Base-by-base conservation (phyloP, 163 green algal genomes). In the Trebouxiophyceae sp. region DNA sequence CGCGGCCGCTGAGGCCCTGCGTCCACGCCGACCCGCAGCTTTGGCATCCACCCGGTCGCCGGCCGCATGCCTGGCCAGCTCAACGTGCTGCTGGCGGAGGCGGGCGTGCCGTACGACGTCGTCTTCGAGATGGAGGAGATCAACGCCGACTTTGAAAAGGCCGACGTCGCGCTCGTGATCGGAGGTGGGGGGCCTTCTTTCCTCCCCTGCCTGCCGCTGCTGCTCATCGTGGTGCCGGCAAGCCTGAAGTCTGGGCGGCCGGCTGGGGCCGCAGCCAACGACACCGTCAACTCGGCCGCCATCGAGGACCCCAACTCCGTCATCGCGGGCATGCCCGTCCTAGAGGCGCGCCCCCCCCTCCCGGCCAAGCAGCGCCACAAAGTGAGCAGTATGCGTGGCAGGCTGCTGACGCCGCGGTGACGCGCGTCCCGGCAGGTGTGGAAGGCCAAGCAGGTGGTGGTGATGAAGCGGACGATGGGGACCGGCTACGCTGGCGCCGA, bases 1-100 rank as follows among this genome's bases (percentile, higher is more conserved):
- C n/a, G n/a, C n/a, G n/a, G n/a, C n/a, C n/a, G n/a, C n/a, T n/a
- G n/a, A n/a, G n/a, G n/a, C n/a, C n/a, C n/a, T n/a, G n/a, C n/a
- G n/a, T n/a, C n/a, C n/a, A n/a, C n/a, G 20, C 47, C 23, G 19
- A 27, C 47, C 5, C 24, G n/a, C 60, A 76, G 78, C 57, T 93
- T 92, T 73, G 88, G 75, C 57, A 89, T 96, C 57, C 89, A 95
- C 73, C 89, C 89, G 1, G 89, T 97, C 30, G 89, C 89, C 1
- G 89, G 90, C 1, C 81, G 90, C 67, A 91, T 97, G 87, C 90
- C 90, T 3, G 90, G 89, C 7, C 91, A 97, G 77, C 82, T 97
- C 34, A 97, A 97, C 77, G 91, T 97, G 70, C 88, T 97, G 74
- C 83, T 97, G 45, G 91, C 91, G 0, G 91, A 97, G 80, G 91